Percentiles rank a stretch among this genome's conserved stretches.
phyloP scores from a whole-genome alignment of 2,329 filamentous ascomycete species.

The Calonectria ilicicola region DNA sequence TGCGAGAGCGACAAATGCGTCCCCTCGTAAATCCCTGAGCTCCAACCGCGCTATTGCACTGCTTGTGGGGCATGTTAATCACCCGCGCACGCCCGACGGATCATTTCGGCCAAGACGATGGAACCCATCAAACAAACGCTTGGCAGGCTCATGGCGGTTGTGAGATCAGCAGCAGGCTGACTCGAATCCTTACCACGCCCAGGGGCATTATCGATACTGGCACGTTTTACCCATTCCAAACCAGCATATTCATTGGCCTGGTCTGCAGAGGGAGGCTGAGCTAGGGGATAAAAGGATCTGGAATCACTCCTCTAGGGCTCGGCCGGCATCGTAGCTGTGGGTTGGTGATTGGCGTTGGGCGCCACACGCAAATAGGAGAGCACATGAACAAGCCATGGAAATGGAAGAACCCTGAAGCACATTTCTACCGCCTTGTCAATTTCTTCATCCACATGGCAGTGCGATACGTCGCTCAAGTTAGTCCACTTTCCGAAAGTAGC shows the following conservation, averaged over 20 bases:
- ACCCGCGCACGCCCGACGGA: not conserved
- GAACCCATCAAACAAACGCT: not conserved
- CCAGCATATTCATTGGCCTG: not conserved
- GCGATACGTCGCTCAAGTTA: not conserved
- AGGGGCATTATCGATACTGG: not conserved
- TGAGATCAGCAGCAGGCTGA: not conserved
- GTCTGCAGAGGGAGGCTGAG: not conserved
- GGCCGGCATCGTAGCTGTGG: not conserved
- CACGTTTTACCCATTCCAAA: not conserved
- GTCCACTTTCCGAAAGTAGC: not conserved
- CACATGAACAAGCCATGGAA: not conserved
- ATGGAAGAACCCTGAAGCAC: not conserved
- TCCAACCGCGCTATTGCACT: not conserved
- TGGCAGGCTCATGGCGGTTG: not conserved
- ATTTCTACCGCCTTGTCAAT: not conserved
- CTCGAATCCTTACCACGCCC: not conserved
- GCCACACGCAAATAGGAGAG: too few relatives aligned
- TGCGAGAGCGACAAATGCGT: not conserved
- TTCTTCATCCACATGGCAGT: not conserved
- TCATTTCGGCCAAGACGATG: not conserved
- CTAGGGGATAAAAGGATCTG: not conserved
- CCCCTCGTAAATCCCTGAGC: too few relatives aligned
- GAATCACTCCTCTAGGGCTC: not conserved
- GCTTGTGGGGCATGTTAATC: not conserved
- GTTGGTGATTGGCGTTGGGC: not conserved